These are phyloP conservation scores for Petrea volubilis DNA, from an alignment of 257 asterid species.

Conservation along the genomic window DNA sequence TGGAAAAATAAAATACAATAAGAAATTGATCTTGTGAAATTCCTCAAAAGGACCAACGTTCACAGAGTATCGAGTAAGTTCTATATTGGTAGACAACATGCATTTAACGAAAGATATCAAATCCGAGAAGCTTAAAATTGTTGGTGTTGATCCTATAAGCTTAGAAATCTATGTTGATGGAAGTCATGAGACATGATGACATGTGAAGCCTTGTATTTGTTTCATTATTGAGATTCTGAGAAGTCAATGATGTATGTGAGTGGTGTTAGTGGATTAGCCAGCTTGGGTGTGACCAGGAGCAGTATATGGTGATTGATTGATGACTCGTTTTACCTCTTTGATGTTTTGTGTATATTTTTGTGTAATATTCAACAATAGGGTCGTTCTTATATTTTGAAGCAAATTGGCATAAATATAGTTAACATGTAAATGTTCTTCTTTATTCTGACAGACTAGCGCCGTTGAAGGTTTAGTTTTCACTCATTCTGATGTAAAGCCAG, in stretches of 20 bases:
- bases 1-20: background rate
- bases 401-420: background rate
- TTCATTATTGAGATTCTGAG: too few relatives aligned
- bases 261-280: background rate
- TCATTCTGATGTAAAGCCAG: conserved; percentile 96
- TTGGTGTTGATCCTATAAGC: background rate
- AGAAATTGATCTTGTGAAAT: too few relatives aligned
- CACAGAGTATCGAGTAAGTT: too few relatives aligned
- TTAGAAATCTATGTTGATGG: background rate
- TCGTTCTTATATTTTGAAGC: background rate
- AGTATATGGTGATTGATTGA: background rate
- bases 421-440: conserved; percentile 5
- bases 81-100: too few relatives aligned
- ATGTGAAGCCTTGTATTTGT: background rate
- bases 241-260: too few relatives aligned
- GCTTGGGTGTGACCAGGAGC: background rate
- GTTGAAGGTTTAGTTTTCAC: conserved; percentile 89
- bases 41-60: too few relatives aligned
- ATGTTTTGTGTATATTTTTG: background rate
- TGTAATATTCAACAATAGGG: background rate
- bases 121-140: background rate
- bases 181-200: background rate
- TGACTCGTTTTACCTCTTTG: background rate
- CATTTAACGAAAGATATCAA: background rate
- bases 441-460: conserved; percentile 76